Base-by-base conservation (phyloP, 2,329 filamentous ascomycete genomes). In the Colletotrichum nymphaeae region DNA sequence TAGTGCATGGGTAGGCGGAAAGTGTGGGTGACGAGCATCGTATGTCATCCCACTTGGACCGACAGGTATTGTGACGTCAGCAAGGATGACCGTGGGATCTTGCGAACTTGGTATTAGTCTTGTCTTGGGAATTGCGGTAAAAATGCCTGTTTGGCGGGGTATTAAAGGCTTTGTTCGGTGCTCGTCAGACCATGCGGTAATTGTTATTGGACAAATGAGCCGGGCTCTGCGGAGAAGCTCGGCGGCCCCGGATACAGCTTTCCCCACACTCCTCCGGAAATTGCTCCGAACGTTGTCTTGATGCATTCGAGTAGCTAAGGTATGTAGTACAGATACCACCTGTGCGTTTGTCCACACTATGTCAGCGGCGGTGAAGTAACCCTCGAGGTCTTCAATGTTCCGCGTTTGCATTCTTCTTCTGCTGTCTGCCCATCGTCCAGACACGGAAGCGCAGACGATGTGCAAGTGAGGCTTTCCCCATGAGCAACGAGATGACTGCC, bases 51-150 rank as follows among this genome's bases (percentile, higher is more conserved):
- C 60, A 46, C 55, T 62, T 14, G 30, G 64, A 30, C 55, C 16
- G 52, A 28, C n/a, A 56, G 28, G 49, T 60, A 37, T 14, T 28
- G 56, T 73, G 71, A 73, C 71, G 71, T 73, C 71, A 73, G 67
- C 56, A 57, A 60, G 12, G 60, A 22, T 28, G 16, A 26, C 35
- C n/a, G 62, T 49, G 35, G 11, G 24, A 67, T 7, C 32, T 24
- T 55, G 24, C 62, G 14, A 49, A 55, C 14, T 12, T 8, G 26
- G 53, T 37, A 22, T 19, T 35, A 46, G 55, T 12, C 53, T 32
- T n/a, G 46, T 59, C 28, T 57, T 58, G 55, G 55, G 46, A 59
- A 46, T n/a, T 60, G 63, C 42, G 42, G 42, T 49, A n/a, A 49
- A 19, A n/a, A 49, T 55, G 56, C 28, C 19, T 67, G 28, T 60